A percentile compares a stretch with the other conserved stretches of the same genome.
Evolutionary conservation across 371 early-diverging fungal genomes (phyloP).

Genomic region (Saksenaea vasiformis): DNA sequence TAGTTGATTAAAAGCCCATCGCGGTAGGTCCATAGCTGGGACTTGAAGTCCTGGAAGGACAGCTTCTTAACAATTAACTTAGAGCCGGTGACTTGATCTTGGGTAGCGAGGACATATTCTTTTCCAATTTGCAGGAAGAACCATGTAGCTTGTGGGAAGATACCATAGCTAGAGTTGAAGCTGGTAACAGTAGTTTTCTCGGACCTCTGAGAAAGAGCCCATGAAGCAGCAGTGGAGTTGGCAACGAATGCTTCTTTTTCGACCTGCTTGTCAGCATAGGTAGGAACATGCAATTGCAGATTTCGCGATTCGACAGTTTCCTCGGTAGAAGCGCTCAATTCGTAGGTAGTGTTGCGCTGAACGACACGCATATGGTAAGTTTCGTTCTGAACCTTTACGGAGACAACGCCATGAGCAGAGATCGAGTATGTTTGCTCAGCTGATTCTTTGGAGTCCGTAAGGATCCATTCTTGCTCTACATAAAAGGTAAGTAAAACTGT

Average conservation of each 20-base stretch:
- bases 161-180: slow-evolving; percentile 23
- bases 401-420: slow-evolving; percentile 27
- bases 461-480: slow-evolving; percentile 39
- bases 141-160: slow-evolving; percentile 39
- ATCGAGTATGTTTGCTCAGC: slow-evolving; percentile 37
- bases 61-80: slow-evolving; percentile 29
- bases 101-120: slow-evolving; percentile 27
- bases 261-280: slow-evolving; percentile 26
- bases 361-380: slow-evolving; percentile 37
- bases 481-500: neutral
- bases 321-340: slow-evolving; percentile 23
- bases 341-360: slow-evolving; percentile 14
- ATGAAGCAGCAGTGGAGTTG: slow-evolving; percentile 18
- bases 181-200: slow-evolving; percentile 20
- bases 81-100: slow-evolving; percentile 15
- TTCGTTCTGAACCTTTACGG: slow-evolving; percentile 26
- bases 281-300: slow-evolving; percentile 38
- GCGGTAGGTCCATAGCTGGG: slow-evolving; percentile 57
- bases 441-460: slow-evolving; percentile 27
- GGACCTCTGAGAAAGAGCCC: slow-evolving; percentile 27
- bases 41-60: slow-evolving; percentile 29
- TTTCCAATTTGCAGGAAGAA: slow-evolving; percentile 44
- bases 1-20: slow-evolving; percentile 57
- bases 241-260: slow-evolving; percentile 20
- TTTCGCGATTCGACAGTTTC: slow-evolving; percentile 18